Conservation (phyloP, 768 basidiomycete genomes). For the Amanita inopinata region DNA sequence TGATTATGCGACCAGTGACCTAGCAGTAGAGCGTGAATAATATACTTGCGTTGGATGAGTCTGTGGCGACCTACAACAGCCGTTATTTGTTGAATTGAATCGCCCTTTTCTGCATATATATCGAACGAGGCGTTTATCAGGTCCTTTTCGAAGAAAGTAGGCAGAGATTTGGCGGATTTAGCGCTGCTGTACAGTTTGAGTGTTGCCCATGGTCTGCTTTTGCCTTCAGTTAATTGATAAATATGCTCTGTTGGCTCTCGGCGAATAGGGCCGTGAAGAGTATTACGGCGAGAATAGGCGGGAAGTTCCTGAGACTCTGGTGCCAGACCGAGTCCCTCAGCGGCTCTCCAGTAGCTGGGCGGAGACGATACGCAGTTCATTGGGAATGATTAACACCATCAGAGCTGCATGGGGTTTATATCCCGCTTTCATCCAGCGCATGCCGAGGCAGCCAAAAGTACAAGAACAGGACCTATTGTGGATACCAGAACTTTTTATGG, state of each 20-base stretch:
- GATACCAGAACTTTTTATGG: constrained; percentile 6
- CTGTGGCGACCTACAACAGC: constrained; percentile 34
- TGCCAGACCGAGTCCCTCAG: constrained; percentile 40
- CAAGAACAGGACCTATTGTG: constrained; percentile 24
- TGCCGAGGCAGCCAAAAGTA: constrained; percentile 15
- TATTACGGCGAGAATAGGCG: constrained; percentile 38
- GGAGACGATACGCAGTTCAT: constrained; percentile 29
- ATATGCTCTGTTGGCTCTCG: constrained; percentile 41
- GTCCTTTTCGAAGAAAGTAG: constrained; percentile 47
- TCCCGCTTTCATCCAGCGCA: background rate
- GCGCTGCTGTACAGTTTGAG: constrained; percentile 42
- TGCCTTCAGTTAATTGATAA: constrained; percentile 31
- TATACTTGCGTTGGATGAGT: background rate
- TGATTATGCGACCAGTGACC: constrained; percentile 44
- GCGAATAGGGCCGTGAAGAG: constrained; percentile 28
- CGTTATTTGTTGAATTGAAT: constrained; percentile 40
- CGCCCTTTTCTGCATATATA: constrained; percentile 38
- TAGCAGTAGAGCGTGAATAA: constrained; percentile 15
- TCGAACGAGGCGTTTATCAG: constrained; percentile 38
- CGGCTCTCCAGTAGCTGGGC: constrained; percentile 40
- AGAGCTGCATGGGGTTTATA: constrained; percentile 1
- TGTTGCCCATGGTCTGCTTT: constrained; percentile 33
- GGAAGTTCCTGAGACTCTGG: constrained; percentile 38
- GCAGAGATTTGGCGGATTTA: constrained; percentile 39
- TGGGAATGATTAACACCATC: constrained; percentile 9